These are phyloP conservation scores for Cinchona pubescens DNA, from an alignment of 257 asterid species.

Conservation along the genomic window DNA sequence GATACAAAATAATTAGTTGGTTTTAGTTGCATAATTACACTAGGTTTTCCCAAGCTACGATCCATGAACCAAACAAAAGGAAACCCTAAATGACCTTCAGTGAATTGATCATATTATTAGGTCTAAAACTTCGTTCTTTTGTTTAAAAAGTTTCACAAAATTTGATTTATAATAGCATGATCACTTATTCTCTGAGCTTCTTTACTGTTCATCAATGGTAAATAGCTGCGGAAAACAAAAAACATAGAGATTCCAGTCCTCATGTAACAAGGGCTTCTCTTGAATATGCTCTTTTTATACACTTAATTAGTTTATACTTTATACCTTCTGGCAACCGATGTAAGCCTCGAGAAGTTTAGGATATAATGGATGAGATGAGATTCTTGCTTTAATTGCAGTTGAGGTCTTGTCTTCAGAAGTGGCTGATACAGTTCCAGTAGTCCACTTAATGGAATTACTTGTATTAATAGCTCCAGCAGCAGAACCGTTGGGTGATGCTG, in stretches of 20 bases:
- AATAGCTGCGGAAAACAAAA: background rate
- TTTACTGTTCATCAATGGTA: background rate
- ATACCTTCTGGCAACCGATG: conserved; percentile 64
- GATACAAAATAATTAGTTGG: background rate
- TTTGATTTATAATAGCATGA: background rate
- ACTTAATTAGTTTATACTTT: background rate
- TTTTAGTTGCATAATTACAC: background rate
- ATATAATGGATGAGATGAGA: conserved; percentile 59
- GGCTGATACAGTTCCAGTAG: background rate
- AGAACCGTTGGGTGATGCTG: background rate
- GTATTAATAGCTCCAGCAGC: background rate
- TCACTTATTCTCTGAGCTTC: background rate
- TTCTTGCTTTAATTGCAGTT: conserved; percentile 34
- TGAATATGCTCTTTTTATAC: background rate
- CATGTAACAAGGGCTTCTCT: background rate
- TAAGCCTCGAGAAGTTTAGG: conserved; percentile 49
- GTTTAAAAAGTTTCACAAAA: background rate
- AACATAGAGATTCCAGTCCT: too few species aligned
- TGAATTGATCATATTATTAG: background rate
- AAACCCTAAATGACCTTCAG: conserved; percentile 7
- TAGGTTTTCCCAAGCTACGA: background rate
- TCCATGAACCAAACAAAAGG: background rate
- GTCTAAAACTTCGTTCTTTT: background rate
- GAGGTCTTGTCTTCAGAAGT: background rate
- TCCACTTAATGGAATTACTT: background rate